Percentiles rank a stretch among this genome's conserved stretches.
Conservation (phyloP, 768 basidiomycete genomes). For the Dacryopinax spathularia region DNA sequence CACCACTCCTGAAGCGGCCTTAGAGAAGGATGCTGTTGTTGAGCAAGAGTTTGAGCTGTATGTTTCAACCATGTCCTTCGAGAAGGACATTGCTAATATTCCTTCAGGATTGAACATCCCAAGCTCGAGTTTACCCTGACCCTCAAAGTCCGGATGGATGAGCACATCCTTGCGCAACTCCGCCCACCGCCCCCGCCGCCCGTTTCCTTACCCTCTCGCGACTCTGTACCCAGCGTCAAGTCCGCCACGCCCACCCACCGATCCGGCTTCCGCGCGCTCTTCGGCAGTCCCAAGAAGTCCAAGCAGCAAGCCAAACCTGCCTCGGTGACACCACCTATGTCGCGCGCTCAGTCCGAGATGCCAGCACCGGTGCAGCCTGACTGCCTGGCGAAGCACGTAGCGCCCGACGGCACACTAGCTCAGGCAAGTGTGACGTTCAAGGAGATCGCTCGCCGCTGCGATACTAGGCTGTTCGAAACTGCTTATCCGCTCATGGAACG, state of each 20-base stretch:
- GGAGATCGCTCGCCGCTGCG: constrained; percentile 68
- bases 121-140: constrained; percentile 91
- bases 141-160: constrained; percentile 71
- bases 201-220: constrained; percentile 25
- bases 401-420: constrained; percentile 75
- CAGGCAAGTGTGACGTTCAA: constrained; percentile 81
- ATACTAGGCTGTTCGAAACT: constrained; percentile 72
- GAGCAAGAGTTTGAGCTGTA: constrained; percentile 87
- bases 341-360: constrained; percentile 30
- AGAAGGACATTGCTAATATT: background rate
- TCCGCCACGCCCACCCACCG: constrained; percentile 39
- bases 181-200: constrained; percentile 37
- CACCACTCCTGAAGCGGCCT: constrained; percentile 64
- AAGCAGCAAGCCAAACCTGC: constrained; percentile 33
- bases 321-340: constrained; percentile 11
- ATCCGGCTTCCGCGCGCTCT: constrained; percentile 41
- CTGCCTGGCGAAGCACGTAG: constrained; percentile 69
- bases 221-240: constrained; percentile 42
- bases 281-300: constrained; percentile 49
- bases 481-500: constrained; percentile 71
- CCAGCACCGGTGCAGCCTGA: constrained; percentile 32
- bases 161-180: constrained; percentile 68
- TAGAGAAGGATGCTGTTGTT: constrained; percentile 46
- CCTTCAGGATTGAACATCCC: constrained; percentile 67
- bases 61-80: constrained; percentile 20